A percentile compares a stretch with the other conserved stretches of the same genome.
These are phyloP conservation scores for Infundibulicybe gibba DNA, from an alignment of 768 basidiomycete genomes.

Conservation along the genomic window DNA sequence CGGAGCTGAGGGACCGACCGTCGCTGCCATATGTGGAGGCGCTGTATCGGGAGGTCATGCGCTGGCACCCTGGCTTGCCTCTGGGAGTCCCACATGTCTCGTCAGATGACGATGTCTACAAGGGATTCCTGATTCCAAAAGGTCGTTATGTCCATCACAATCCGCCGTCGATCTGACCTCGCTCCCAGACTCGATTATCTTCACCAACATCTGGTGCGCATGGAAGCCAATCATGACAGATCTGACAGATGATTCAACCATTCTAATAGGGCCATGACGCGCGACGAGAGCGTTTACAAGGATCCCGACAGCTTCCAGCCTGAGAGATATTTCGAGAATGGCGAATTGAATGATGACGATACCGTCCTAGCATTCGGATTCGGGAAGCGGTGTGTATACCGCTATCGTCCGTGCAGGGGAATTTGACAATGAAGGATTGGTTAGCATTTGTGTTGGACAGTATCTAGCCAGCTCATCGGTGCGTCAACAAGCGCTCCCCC, in stretches of 20 bases:
- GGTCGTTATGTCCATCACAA: background rate
- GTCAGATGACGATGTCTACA: constrained; percentile 13
- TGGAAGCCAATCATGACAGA: too few relatives aligned
- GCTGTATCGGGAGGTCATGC: constrained; percentile 9
- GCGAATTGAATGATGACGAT: constrained; percentile 19
- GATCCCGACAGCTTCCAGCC: constrained; percentile 53
- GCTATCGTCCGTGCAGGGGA: too few relatives aligned
- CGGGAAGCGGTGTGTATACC: background rate
- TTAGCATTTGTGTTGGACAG: too few relatives aligned
- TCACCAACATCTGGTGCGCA: constrained; percentile 17
- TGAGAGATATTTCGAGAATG: constrained; percentile 42
- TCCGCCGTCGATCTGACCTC: background rate
- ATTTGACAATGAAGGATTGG: too few relatives aligned
- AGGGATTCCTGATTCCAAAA: constrained; percentile 14
- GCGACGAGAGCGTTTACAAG: constrained; percentile 45
- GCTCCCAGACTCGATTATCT: constrained; percentile 12
- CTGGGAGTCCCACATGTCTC: constrained; percentile 15
- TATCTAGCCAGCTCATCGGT: too few relatives aligned
- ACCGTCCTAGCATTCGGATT: constrained; percentile 23
- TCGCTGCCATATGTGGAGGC: background rate
- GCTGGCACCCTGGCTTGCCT: constrained; percentile 32
- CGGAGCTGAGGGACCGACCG: background rate
- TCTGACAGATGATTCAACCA: background rate
- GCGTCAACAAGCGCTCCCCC: too few relatives aligned
- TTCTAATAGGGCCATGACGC: constrained; percentile 37